Conservation (phyloP, 768 basidiomycete species). For the Lyophyllum semitale region DNA sequence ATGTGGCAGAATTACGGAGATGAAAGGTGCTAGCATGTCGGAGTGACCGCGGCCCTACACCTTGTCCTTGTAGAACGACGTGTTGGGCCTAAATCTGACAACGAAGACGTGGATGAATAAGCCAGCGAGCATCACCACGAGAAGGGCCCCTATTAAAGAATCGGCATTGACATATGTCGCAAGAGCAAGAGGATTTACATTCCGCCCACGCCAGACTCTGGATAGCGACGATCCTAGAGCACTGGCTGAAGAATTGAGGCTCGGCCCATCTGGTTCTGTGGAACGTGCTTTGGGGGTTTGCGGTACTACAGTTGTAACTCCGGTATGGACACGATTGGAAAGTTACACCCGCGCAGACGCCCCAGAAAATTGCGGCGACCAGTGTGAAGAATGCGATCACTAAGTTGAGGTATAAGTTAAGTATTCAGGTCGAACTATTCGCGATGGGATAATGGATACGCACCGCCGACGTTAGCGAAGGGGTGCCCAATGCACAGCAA, state of each 20-base stretch:
- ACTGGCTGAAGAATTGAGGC: constrained; percentile 15
- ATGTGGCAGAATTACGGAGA: not conserved
- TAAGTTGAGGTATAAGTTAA: not conserved
- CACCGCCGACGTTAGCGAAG: constrained; percentile 1
- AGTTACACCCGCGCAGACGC: constrained; percentile 8
- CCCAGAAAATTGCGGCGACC: constrained; percentile 15
- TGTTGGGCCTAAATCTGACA: constrained; percentile 2
- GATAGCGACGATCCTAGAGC: constrained; percentile 14
- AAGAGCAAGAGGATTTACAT: constrained; percentile 1
- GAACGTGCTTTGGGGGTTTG: constrained; percentile 4
- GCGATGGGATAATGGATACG: not conserved
- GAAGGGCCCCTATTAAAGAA: constrained; percentile 6
- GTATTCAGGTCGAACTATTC: not conserved
- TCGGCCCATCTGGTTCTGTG: constrained; percentile 8
- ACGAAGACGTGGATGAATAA: constrained; percentile 9
- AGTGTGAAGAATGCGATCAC: constrained; percentile 13
- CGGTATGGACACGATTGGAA: constrained; percentile 14
- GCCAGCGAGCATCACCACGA: constrained; percentile 12
- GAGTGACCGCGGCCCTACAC: not conserved
- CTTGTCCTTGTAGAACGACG: constrained; percentile 10
- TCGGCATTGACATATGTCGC: not conserved
- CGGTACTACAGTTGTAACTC: constrained; percentile 4
- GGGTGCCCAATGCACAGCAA: constrained; percentile 15
- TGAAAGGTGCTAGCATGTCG: not conserved
- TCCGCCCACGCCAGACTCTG: constrained; percentile 14